Percentiles rank a stretch among this genome's conserved stretches.
phyloP scores from a whole-genome alignment of 495 filamentous ascomycete genomes.

The Hypoxylon lienhwacheense region DNA sequence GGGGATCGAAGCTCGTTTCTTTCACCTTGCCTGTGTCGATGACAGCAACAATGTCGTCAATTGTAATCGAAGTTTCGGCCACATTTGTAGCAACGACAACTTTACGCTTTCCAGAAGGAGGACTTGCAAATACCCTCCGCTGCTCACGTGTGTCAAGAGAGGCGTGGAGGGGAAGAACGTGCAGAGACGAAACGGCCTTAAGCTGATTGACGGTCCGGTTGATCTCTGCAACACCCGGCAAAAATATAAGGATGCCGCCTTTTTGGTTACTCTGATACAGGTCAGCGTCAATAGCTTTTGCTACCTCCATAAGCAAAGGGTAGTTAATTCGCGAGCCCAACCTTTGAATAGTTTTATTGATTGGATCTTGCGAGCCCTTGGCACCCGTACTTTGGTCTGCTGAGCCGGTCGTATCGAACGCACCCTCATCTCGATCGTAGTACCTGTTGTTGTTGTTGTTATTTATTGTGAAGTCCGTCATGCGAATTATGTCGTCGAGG shows the following conservation, averaged over 20 bases:
- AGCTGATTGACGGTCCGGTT: constrained; percentile 75
- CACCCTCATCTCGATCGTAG: constrained; percentile 35
- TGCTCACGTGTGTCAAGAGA: constrained; percentile 87
- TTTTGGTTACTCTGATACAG: constrained; percentile 59
- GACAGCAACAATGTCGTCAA: constrained; percentile 94
- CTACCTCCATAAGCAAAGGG: constrained; percentile 76
- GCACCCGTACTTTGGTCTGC: constrained; percentile 13
- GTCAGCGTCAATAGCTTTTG: constrained; percentile 76
- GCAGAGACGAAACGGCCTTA: constrained; percentile 65
- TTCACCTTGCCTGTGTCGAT: constrained; percentile 95
- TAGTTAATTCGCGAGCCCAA: constrained; percentile 92
- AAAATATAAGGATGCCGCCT: constrained; percentile 91
- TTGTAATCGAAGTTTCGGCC: constrained; percentile 97
- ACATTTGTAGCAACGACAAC: constrained; percentile 95
- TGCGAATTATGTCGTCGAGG: constrained; percentile 81
- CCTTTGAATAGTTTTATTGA: constrained; percentile 69
- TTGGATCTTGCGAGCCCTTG: constrained; percentile 41
- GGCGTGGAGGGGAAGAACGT: constrained; percentile 88
- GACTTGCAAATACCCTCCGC: constrained; percentile 74
- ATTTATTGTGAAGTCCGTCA: constrained; percentile 69
- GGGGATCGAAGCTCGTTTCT: constrained; percentile 90
- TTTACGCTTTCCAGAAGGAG: constrained; percentile 82
- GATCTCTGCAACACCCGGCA: constrained; percentile 87
- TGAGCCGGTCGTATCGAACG: constrained; percentile 40
- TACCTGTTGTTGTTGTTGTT: constrained; percentile 36